Percentiles rank a stretch among this genome's conserved stretches.
Evolutionary conservation across 257 asterid genomes (phyloP).

Genomic region (Jasminum sambac): DNA sequence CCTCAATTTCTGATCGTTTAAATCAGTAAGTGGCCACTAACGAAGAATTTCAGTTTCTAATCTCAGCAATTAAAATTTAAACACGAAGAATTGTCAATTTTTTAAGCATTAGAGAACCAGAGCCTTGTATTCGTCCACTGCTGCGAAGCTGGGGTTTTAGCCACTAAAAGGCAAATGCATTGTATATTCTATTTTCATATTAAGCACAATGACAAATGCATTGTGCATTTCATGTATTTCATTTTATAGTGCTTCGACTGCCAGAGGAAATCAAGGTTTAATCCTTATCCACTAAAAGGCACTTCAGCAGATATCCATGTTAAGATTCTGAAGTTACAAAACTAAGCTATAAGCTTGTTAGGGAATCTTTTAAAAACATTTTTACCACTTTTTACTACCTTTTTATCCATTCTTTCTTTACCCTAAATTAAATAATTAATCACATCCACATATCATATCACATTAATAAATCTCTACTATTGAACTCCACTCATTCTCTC

Average conservation of each 20-base stretch:
- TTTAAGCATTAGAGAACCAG: not conserved
- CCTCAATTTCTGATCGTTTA: not conserved
- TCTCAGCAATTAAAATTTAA: not conserved
- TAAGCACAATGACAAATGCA: not conserved
- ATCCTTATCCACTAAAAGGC: not conserved
- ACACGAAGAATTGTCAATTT: not conserved
- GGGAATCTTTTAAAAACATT: no score
- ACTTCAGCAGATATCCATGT: not conserved
- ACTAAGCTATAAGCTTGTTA: no score
- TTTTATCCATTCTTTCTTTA: no score
- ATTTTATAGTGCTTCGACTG: not conserved
- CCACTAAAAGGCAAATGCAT: no score
- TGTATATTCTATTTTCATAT: not conserved
- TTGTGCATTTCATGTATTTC: not conserved
- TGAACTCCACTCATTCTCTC: no score
- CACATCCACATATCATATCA: no score
- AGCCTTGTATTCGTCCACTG: not conserved
- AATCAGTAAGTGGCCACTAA: not conserved
- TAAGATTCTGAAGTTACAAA: not conserved
- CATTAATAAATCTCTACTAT: no score
- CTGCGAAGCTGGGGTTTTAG: not conserved
- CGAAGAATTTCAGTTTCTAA: not conserved
- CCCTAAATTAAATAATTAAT: no score
- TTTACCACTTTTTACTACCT: no score
- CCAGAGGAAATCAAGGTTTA: not conserved